Conservation (phyloP, 2,329 filamentous ascomycete species). For the Incumbomyces delicatus region DNA sequence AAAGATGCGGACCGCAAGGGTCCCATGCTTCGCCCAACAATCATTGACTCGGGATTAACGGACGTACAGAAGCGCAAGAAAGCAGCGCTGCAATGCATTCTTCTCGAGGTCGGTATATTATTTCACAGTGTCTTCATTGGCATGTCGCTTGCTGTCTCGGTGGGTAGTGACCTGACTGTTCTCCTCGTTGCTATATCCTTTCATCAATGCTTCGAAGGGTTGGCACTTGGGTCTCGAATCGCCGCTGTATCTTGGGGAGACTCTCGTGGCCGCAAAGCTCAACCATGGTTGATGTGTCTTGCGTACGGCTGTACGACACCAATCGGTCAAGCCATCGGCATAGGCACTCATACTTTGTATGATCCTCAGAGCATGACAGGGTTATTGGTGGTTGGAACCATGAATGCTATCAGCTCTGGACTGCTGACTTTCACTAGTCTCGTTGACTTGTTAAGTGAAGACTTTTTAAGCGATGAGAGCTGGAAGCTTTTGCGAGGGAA, state of each 20-base stretch:
- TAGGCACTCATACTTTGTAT: constrained; percentile 66
- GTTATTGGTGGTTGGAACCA: constrained; percentile 65
- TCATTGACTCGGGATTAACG: neutral
- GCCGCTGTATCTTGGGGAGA: constrained; percentile 46
- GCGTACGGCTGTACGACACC: constrained; percentile 53
- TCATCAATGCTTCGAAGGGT: constrained; percentile 80
- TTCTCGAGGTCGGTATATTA: constrained; percentile 71
- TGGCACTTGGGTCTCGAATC: constrained; percentile 75
- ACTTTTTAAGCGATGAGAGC: constrained; percentile 67
- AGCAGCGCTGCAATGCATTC: constrained; percentile 50
- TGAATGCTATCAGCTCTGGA: constrained; percentile 74
- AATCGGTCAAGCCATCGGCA: constrained; percentile 66
- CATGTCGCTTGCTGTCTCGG: constrained; percentile 73
- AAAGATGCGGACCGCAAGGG: too few relatives aligned
- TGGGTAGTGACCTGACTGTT: constrained; percentile 65
- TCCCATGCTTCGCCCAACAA: too few relatives aligned
- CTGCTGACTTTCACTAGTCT: constrained; percentile 66
- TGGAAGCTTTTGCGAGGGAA: constrained; percentile 56
- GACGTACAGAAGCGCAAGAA: neutral
- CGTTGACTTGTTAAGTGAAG: constrained; percentile 68
- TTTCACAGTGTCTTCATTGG: constrained; percentile 80
- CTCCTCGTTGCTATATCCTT: constrained; percentile 71
- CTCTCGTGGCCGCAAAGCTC: constrained; percentile 51
- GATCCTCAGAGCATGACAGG: constrained; percentile 63
- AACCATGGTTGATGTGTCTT: constrained; percentile 61